Conservation (phyloP, 2,329 filamentous ascomycete genomes). For the Dactylellina sp. region DNA sequence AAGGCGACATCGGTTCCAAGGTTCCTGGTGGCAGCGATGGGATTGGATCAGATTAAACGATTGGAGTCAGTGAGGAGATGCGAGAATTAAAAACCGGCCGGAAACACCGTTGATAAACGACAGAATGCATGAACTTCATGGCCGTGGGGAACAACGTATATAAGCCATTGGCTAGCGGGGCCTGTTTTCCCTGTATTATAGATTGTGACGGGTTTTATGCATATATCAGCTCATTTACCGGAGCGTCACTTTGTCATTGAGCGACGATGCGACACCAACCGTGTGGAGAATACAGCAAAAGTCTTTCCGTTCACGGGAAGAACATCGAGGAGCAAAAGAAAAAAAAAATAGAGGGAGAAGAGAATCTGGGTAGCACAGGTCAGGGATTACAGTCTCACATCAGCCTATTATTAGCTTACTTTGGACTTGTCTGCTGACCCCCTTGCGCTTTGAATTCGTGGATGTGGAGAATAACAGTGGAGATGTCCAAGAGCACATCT, state of each 20-base stretch:
- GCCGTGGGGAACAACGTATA: slow-evolving; percentile 2
- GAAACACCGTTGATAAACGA: slow-evolving; percentile 13
- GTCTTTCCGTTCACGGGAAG: slow-evolving; percentile 35
- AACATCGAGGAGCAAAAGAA: neutral
- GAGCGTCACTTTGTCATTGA: slow-evolving; percentile 23
- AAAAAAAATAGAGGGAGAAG: neutral
- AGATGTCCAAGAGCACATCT: neutral
- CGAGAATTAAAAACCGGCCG: slow-evolving; percentile 27
- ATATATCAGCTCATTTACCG: slow-evolving; percentile 53
- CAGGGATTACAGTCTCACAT: slow-evolving; percentile 46
- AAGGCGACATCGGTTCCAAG: slow-evolving; percentile 48
- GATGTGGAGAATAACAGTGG: slow-evolving; percentile 10
- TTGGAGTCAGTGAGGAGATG: too few species aligned
- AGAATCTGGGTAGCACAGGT: slow-evolving; percentile 34
- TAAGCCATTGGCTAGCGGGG: slow-evolving; percentile 10
- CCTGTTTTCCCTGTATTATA: slow-evolving; percentile 13
- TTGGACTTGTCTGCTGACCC: slow-evolving; percentile 46
- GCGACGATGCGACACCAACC: slow-evolving; percentile 29
- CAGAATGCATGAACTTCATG: slow-evolving; percentile 6
- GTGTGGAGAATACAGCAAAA: slow-evolving; percentile 29
- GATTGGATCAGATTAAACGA: slow-evolving; percentile 1
- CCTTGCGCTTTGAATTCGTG: slow-evolving; percentile 7
- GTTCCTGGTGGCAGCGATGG: slow-evolving; percentile 11
- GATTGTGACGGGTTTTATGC: slow-evolving; percentile 40
- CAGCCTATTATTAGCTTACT: slow-evolving; percentile 54